These are phyloP conservation scores for Amorphotheca resinae DNA, from an alignment of 495 filamentous ascomycete genomes.

Conservation along the genomic window DNA sequence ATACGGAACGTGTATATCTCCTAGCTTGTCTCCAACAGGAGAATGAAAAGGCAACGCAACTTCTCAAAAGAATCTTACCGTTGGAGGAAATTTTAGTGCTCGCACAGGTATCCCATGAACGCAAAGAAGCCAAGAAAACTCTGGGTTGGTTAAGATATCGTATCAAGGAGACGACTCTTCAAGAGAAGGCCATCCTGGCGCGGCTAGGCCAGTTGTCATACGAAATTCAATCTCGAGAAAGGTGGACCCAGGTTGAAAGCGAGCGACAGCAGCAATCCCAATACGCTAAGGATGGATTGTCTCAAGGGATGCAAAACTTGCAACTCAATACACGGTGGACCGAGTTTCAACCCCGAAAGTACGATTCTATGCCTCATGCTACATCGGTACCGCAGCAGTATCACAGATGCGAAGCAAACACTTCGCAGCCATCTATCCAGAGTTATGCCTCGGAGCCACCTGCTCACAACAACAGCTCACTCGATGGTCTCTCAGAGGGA, in stretches of 20 bases:
- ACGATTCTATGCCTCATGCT: no score
- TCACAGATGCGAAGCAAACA: no score
- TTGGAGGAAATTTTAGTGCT: conserved; percentile 6
- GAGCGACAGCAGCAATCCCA: conserved; percentile 5
- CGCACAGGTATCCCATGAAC: conserved; percentile 11
- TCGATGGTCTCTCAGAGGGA: no score
- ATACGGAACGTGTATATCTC: conserved; percentile 30
- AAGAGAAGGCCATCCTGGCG: conserved; percentile 28
- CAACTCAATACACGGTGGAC: neutral
- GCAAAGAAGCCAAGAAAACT: conserved; percentile 15
- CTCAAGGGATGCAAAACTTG: neutral
- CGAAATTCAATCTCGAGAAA: conserved; percentile 29
- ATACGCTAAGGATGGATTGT: neutral
- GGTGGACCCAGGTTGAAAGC: conserved; percentile 23
- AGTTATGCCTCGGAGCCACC: no score
- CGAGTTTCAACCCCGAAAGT: neutral
- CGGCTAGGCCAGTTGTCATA: conserved; percentile 31
- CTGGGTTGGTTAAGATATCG: conserved; percentile 21
- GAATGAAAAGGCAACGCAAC: conserved; percentile 20
- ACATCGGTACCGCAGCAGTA: no score
- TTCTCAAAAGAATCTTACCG: conserved; percentile 21
- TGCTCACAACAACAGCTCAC: no score
- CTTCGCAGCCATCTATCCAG: no score
- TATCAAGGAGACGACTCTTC: conserved; percentile 26
- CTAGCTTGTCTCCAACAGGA: conserved; percentile 26